phyloP scores from a whole-genome alignment of 148 eudicot species.

The Selenicereus undatus region DNA sequence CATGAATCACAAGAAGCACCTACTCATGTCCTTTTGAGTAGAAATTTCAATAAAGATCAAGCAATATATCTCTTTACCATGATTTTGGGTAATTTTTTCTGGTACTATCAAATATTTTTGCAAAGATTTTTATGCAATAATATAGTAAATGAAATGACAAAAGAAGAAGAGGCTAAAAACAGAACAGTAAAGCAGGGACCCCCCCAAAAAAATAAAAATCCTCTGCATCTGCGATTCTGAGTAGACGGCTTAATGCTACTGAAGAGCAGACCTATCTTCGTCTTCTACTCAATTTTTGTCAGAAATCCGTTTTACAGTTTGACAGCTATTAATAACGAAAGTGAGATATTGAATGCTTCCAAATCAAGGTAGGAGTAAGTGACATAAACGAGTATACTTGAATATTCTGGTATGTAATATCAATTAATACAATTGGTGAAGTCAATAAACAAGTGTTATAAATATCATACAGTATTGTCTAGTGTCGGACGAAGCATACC shows the following conservation, averaged over 20 bases:
- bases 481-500: too few relatives aligned
- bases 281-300: constrained; percentile 13
- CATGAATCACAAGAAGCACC: neutral
- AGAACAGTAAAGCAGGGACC: neutral
- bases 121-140: neutral
- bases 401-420: neutral
- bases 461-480: too few relatives aligned
- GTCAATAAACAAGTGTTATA: neutral
- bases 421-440: neutral
- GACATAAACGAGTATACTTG: too few relatives aligned
- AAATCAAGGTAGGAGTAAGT: neutral
- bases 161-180: neutral
- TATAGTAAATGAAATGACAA: neutral
- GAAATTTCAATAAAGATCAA: too few relatives aligned
- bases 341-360: constrained; percentile 16
- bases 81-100: neutral
- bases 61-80: neutral
- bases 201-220: neutral
- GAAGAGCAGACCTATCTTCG: constrained; percentile 15
- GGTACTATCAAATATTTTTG: neutral
- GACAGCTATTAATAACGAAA: constrained; percentile 9
- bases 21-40: neutral
- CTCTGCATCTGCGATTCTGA: constrained; percentile 16
- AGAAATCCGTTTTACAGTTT: constrained; percentile 15
- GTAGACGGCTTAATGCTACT: constrained; percentile 26